These are phyloP conservation scores for Sisymbrium irio DNA, from an alignment of 345 rosid genomes.

Conservation along the genomic window DNA sequence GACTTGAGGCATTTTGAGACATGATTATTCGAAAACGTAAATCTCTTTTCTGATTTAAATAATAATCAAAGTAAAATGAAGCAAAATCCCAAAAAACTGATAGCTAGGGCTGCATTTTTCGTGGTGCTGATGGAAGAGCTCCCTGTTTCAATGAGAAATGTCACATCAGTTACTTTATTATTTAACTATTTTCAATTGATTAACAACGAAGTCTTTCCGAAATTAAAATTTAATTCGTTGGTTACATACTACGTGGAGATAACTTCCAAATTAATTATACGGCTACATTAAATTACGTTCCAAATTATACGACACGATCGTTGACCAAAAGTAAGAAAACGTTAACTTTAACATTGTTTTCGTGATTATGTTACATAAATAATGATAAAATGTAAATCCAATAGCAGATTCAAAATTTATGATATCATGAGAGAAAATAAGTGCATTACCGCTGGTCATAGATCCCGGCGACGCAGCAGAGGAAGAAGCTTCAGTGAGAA, in stretches of 20 bases:
- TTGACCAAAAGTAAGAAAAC: not conserved
- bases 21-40: not conserved
- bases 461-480: conserved; percentile 6
- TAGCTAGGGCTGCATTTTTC: not conserved
- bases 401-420: not conserved
- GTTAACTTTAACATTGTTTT: not conserved
- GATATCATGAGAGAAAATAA: not conserved
- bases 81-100: conserved; percentile 11
- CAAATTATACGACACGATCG: not conserved
- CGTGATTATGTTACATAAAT: not conserved
- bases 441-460: not conserved
- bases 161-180: not conserved
- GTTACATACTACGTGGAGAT: not conserved
- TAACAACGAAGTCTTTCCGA: not conserved
- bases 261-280: not conserved
- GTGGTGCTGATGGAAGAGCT: conserved; percentile 2
- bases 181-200: not conserved
- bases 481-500: conserved; percentile 13
- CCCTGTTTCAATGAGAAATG: conserved; percentile 21
- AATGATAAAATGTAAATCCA: not conserved
- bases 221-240: not conserved
- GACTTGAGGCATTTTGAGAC: not conserved
- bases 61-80: conserved; percentile 1
- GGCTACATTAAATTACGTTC: not conserved
- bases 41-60: not conserved